A percentile compares a stretch with the other conserved stretches of the same genome.
Conservation (phyloP, 805 yeast genomes). For the Suhomyces sp. region DNA sequence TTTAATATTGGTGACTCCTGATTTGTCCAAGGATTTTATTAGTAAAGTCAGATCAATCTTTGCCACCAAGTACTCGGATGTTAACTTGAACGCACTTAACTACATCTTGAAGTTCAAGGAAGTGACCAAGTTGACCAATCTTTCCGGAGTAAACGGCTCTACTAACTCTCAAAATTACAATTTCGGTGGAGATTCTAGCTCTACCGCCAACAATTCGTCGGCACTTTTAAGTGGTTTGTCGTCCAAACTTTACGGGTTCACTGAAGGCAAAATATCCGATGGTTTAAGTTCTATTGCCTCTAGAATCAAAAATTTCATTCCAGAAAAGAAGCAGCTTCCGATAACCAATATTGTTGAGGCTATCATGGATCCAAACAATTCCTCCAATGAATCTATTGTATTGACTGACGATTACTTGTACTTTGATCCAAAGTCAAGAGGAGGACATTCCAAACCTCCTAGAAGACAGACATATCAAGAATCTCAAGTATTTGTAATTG, state of each 20-base stretch:
- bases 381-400: conserved; percentile 60
- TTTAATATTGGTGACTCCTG: conserved; percentile 49
- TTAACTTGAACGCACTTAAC: conserved; percentile 61
- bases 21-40: conserved; percentile 25
- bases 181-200: conserved; percentile 21
- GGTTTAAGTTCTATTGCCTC: conserved; percentile 88
- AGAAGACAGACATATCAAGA: conserved; percentile 77
- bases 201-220: conserved; percentile 41
- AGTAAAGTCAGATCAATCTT: conserved; percentile 64
- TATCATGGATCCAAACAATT: conserved; percentile 75
- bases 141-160: conserved; percentile 22
- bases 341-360: conserved; percentile 89
- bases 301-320: conserved; percentile 81
- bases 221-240: conserved; percentile 73
- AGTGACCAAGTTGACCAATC: conserved; percentile 48
- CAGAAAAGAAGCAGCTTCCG: conserved; percentile 85
- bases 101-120: conserved; percentile 84
- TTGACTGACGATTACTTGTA: conserved; percentile 86
- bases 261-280: conserved; percentile 78
- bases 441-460: conserved; percentile 87
- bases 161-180: conserved; percentile 23
- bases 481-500: conserved; percentile 86
- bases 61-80: conserved; percentile 42
- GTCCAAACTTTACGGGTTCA: conserved; percentile 73
- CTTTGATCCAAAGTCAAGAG: conserved; percentile 88